Conservation (phyloP, 2,329 filamentous ascomycete genomes). For the Pyrenophora seminiperda region DNA sequence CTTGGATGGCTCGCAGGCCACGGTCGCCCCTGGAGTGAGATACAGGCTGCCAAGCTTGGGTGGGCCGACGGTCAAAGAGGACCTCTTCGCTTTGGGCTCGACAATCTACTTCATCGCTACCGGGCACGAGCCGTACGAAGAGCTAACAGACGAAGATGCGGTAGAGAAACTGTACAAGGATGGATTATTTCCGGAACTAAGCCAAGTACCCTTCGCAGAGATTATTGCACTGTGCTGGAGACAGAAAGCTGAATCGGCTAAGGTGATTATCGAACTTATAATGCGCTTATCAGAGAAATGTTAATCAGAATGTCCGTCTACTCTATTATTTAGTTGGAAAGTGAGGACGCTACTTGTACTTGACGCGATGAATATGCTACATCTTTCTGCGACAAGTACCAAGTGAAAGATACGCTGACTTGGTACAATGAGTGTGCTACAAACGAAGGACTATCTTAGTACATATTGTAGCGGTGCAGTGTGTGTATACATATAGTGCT, state of each 20-base stretch:
- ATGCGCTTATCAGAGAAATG: no score
- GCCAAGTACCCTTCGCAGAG: neutral
- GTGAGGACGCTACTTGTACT: no score
- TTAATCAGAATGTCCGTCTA: no score
- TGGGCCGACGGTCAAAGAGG: constrained; percentile 6
- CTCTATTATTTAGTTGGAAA: no score
- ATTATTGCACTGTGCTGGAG: neutral
- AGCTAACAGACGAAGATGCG: neutral
- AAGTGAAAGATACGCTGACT: no score
- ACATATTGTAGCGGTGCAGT: no score
- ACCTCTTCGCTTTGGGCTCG: constrained; percentile 16
- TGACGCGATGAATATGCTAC: no score
- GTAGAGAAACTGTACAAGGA: neutral
- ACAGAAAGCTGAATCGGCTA: neutral
- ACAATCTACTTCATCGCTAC: constrained; percentile 6
- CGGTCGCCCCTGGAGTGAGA: neutral
- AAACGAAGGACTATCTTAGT: no score
- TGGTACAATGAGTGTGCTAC: no score
- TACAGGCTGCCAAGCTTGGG: neutral
- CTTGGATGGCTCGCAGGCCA: constrained; percentile 2
- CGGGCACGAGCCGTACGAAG: neutral
- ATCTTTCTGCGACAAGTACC: no score
- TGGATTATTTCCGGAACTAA: neutral
- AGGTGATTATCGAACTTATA: neutral
- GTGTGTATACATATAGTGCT: no score